Evolutionary conservation across 225 moss, liverwort and hornwort genomes (phyloP).

Genomic region (Sphagnum contortum): DNA sequence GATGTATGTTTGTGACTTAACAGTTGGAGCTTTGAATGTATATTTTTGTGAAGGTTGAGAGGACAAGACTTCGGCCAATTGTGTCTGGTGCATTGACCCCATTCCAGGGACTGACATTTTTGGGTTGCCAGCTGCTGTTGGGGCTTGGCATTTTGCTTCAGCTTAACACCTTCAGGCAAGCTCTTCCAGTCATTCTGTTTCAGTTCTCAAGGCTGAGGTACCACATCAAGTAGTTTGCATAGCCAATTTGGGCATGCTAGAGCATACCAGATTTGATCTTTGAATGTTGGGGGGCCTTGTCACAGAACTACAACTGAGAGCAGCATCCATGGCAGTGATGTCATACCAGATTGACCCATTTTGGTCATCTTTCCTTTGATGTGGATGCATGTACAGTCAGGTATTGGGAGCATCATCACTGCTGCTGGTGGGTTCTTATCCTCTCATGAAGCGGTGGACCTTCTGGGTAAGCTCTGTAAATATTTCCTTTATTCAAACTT

Average conservation of each 20-base stretch:
- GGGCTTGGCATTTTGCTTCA: slow-evolving; percentile 85
- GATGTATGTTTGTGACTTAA: too few species aligned
- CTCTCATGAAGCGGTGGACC: slow-evolving; percentile 96
- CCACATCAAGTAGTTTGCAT: neutral
- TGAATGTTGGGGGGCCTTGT: too few species aligned
- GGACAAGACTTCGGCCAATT: slow-evolving; percentile 77
- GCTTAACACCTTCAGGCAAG: slow-evolving; percentile 81
- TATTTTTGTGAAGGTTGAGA: slow-evolving; percentile 57
- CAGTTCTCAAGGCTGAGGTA: neutral
- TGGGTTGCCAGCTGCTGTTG: slow-evolving; percentile 74
- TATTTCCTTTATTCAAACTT: too few species aligned
- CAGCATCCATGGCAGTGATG: too few species aligned
- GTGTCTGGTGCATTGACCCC: slow-evolving; percentile 71
- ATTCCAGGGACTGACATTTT: slow-evolving; percentile 75
- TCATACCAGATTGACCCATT: too few species aligned
- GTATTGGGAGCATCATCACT: slow-evolving; percentile 86
- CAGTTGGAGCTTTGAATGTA: too few species aligned
- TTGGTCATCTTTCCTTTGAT: too few species aligned
- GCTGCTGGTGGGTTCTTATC: slow-evolving; percentile 90
- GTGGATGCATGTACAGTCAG: slow-evolving; percentile 39
- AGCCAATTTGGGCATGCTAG: too few species aligned
- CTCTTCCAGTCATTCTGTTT: neutral
- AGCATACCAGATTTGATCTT: too few species aligned
- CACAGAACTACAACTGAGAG: too few species aligned
- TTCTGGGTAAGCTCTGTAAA: slow-evolving; percentile 60